A percentile compares a stretch with the other conserved stretches of the same genome.
phyloP scores from a whole-genome alignment of 2,329 filamentous ascomycete genomes.

The Didymella pinodella region DNA sequence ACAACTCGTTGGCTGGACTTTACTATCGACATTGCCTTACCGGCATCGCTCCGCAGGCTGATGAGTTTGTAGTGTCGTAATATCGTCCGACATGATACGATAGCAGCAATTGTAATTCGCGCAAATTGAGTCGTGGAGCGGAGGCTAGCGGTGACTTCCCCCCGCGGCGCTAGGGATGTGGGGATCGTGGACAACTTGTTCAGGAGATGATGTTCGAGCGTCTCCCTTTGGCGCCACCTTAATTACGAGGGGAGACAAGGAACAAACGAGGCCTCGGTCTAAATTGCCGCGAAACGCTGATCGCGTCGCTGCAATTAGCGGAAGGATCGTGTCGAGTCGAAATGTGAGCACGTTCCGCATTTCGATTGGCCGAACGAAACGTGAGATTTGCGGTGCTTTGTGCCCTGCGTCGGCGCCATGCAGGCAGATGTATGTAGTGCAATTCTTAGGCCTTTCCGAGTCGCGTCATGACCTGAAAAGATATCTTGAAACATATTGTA shows the following conservation, averaged over 20 bases:
- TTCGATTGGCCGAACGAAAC: constrained; percentile 23
- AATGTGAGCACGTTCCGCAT: constrained; percentile 31
- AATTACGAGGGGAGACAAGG: constrained; percentile 37
- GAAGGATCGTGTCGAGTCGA: background rate
- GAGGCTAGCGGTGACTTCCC: constrained; percentile 36
- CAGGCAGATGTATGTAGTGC: background rate
- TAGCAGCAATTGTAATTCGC: constrained; percentile 30
- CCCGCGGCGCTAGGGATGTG: constrained; percentile 41
- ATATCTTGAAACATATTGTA: constrained; percentile 13
- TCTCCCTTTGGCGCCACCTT: constrained; percentile 25
- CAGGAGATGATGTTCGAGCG: constrained; percentile 18
- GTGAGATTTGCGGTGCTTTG: constrained; percentile 26
- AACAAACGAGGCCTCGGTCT: constrained; percentile 32
- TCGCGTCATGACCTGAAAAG: background rate
- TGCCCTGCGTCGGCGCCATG: constrained; percentile 14
- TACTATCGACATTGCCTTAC: background rate
- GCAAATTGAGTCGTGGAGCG: constrained; percentile 27
- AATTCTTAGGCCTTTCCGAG: background rate
- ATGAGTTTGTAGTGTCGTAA: constrained; percentile 18
- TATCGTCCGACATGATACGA: constrained; percentile 23
- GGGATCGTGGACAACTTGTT: constrained; percentile 17
- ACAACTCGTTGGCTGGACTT: background rate
- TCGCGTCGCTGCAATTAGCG: constrained; percentile 3
- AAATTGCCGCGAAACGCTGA: constrained; percentile 16
- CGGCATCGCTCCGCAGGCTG: background rate